Evolutionary conservation across 1,284 basidiomycete species (phyloP).

Genomic region (Cutaneotrichosporon sp.): DNA sequence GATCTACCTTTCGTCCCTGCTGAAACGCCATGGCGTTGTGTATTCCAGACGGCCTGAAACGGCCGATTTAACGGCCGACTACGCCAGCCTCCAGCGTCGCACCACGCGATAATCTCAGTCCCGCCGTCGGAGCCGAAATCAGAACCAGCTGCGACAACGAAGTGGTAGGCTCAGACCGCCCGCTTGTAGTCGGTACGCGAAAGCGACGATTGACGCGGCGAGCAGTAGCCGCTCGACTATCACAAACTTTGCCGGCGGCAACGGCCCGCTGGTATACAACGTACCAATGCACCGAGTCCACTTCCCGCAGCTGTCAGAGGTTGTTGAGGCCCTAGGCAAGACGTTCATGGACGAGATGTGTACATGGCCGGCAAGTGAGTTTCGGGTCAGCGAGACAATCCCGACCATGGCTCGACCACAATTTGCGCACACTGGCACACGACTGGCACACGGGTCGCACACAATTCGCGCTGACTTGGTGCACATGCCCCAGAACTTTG

Average conservation of each 20-base stretch:
- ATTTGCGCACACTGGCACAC: constrained; percentile 7
- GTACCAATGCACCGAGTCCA: too few species aligned
- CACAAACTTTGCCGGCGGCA: too few species aligned
- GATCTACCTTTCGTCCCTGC: neutral
- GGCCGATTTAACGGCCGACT: neutral
- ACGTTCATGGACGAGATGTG: constrained; percentile 53
- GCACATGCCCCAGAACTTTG: constrained; percentile 42
- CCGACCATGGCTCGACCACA: neutral
- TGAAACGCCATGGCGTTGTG: constrained; percentile 1
- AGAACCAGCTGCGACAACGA: constrained; percentile 40
- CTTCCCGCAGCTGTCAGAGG: constrained; percentile 49
- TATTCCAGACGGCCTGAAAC: neutral
- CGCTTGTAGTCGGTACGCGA: too few species aligned
- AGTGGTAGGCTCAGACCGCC: too few species aligned
- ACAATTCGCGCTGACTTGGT: too few species aligned
- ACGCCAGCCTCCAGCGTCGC: too few species aligned
- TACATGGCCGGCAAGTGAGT: neutral
- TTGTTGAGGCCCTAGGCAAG: constrained; percentile 52
- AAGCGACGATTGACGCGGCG: too few species aligned
- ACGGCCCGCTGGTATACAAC: too few species aligned
- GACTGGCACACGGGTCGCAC: too few species aligned
- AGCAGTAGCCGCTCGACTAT: too few species aligned
- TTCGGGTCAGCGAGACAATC: neutral
- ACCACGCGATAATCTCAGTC: neutral
- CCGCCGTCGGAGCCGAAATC: neutral